phyloP scores from a whole-genome alignment of 345 rosid species.

The sweet orange (Citrus sinensis) region DNA sequence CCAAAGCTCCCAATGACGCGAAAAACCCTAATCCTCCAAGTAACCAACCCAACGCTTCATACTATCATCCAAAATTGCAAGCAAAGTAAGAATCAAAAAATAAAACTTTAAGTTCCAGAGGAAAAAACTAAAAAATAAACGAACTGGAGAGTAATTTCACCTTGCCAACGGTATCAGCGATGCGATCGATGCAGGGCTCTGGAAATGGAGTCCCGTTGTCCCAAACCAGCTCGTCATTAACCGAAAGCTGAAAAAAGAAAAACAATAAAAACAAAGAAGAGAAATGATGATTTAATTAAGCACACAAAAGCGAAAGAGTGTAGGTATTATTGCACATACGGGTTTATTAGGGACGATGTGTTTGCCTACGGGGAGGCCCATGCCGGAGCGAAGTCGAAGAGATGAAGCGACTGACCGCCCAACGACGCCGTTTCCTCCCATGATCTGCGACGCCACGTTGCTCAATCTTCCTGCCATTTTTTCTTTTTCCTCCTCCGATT shows the following conservation, averaged over 20 bases:
- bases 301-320: neutral
- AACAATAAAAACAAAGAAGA: neutral
- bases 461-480: constrained; percentile 84
- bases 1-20: constrained; percentile 60
- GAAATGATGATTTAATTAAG: neutral
- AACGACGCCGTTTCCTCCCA: constrained; percentile 86
- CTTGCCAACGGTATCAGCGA: constrained; percentile 97
- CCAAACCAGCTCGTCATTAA: constrained; percentile 89
- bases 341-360: constrained; percentile 96
- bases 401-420: constrained; percentile 71
- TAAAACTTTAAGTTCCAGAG: neutral
- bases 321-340: constrained; percentile 34
- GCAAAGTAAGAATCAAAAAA: neutral
- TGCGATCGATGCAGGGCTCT: constrained; percentile 95
- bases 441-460: constrained; percentile 68
- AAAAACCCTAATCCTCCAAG: constrained; percentile 92
- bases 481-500: neutral
- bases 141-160: constrained; percentile 22
- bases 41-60: constrained; percentile 96
- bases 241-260: constrained; percentile 48
- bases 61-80: constrained; percentile 36
- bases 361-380: constrained; percentile 95
- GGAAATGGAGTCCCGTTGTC: constrained; percentile 93
- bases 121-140: neutral
- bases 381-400: constrained; percentile 84